Base-by-base conservation (phyloP, 441 rosid species). In the Populus hybrid region DNA sequence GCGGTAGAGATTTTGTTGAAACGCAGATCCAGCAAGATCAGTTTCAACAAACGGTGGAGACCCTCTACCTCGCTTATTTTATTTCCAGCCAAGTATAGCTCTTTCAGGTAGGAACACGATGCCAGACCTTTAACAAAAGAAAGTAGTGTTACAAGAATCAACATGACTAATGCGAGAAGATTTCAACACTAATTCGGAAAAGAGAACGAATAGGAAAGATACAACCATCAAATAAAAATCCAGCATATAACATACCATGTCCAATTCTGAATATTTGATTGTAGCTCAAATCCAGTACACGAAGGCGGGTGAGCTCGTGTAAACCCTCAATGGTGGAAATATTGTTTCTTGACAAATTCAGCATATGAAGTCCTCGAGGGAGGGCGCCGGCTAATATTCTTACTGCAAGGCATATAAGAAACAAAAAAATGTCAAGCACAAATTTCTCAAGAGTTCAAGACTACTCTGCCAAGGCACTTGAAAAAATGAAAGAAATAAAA, bases 51-150 rank as follows among this genome's bases (percentile, higher is more conserved):
- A 34, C 36, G 36, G 36, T 34, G 36, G 36, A 34, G 36, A 34
- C 36, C 36, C 36, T 34, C 36, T 5, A 92, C 93, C 84, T 92
- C 98, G 6, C 97, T 89, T 76, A 94, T 90, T 82, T 91, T 95
- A 81, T 95, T 95, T 78, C 97, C 98, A 40, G 97, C 97, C 86
- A 95, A 81, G 85, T 90, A 94, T 69, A 95, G 85, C 90, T 95
- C 98, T 80, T 94, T 95, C 87, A 95, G 86, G 20, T 98, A 89
- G 67, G 97, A 92, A 83, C 97, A 94, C 34, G 97, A 95, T 71
- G 98, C 99, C 83, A 95, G 84, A 76, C 98, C 99, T 91, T 82
- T 3, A 40, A 18, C 18, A 42, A 50, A 11, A 67, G 36, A 73
- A 28, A 18, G 16, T 23, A 3, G 16, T 24, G 63, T 4, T 36